Evolutionary conservation across 2,329 filamentous ascomycete species (phyloP).

Genomic region (Aspergillus piperis): DNA sequence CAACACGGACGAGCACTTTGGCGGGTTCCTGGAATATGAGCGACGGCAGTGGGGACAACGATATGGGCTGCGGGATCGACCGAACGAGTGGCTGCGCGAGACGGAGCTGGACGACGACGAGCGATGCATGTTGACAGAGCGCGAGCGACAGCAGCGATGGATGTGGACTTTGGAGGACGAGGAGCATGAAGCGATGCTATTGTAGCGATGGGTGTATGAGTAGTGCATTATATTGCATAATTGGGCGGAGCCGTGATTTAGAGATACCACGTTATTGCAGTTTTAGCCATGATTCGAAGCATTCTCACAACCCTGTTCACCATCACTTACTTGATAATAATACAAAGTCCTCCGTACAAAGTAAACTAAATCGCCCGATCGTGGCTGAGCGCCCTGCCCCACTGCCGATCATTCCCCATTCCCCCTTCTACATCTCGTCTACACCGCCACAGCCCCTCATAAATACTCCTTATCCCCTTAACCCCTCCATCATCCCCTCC

Average conservation of each 20-base stretch:
- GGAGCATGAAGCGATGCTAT: constrained; percentile 37
- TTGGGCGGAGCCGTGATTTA: background rate
- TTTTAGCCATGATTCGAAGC: background rate
- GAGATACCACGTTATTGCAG: constrained; percentile 1
- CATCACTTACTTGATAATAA: too few relatives aligned
- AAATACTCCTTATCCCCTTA: background rate
- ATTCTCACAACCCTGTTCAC: too few relatives aligned
- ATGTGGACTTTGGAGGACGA: constrained; percentile 36
- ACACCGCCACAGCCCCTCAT: constrained; percentile 19
- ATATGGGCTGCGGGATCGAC: constrained; percentile 36
- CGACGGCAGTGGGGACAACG: constrained; percentile 40
- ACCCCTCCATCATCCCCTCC: background rate
- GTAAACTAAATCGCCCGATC: background rate
- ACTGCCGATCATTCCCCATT: background rate
- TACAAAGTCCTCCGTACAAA: background rate
- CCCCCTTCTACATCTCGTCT: too few relatives aligned
- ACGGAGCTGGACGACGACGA: constrained; percentile 36
- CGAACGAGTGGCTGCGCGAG: constrained; percentile 43
- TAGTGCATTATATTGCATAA: background rate
- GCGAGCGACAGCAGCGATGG: constrained; percentile 38
- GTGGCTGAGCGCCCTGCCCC: background rate
- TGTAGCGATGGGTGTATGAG: constrained; percentile 18
- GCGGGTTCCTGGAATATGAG: constrained; percentile 49
- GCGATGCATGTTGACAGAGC: constrained; percentile 36
- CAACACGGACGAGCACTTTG: constrained; percentile 46